Evolutionary conservation across 2,329 filamentous ascomycete genomes (phyloP).

Genomic region (Ophiostoma piceae): DNA sequence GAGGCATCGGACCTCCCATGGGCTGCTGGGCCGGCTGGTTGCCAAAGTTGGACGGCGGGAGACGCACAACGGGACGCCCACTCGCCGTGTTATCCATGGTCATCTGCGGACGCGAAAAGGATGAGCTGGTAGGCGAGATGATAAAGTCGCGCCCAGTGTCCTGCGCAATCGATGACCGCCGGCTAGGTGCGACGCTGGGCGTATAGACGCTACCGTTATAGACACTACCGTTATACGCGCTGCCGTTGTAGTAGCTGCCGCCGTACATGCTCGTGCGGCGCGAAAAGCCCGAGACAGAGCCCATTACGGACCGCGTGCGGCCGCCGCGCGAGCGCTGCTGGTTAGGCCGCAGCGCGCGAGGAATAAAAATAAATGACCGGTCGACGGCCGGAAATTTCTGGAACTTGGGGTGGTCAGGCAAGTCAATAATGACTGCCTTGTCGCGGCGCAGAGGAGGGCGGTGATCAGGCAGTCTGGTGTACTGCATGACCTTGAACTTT

Average conservation of each 20-base stretch:
- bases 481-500: conserved; percentile 76
- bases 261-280: conserved; percentile 72
- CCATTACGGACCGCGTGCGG: conserved; percentile 67
- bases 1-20: conserved; percentile 11
- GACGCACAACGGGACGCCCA: conserved; percentile 64
- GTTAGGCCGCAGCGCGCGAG: conserved; percentile 85
- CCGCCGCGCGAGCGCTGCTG: conserved; percentile 75
- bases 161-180: conserved; percentile 71
- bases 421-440: conserved; percentile 90
- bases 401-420: conserved; percentile 71
- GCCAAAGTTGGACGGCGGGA: conserved; percentile 57
- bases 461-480: conserved; percentile 91
- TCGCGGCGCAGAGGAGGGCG: conserved; percentile 88
- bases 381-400: conserved; percentile 90
- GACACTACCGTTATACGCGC: conserved; percentile 55
- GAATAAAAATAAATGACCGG: conserved; percentile 96
- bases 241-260: conserved; percentile 61
- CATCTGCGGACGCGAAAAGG: conserved; percentile 63
- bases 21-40: background rate
- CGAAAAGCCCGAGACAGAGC: conserved; percentile 61
- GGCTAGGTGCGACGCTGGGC: conserved; percentile 80
- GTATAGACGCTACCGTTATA: conserved; percentile 60
- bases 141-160: conserved; percentile 66
- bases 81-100: conserved; percentile 52
- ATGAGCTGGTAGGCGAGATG: conserved; percentile 74